These are phyloP conservation scores for Scheffersomyces illinoinensis DNA, from an alignment of 1,139 yeast genomes.

Conservation along the genomic window DNA sequence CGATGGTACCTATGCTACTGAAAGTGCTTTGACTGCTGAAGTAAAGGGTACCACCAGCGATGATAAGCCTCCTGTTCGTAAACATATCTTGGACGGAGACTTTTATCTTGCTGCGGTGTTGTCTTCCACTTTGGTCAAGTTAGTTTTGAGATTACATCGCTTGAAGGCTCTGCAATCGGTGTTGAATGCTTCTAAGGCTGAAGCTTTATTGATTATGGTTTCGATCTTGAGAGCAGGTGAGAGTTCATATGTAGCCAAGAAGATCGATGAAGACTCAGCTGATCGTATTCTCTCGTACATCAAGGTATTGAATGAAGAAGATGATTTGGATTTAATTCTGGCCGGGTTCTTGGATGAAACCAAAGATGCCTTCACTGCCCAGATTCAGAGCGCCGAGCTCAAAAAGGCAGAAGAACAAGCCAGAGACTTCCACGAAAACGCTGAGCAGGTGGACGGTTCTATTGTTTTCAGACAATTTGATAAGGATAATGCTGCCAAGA, in stretches of 20 bases:
- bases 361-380: conserved; percentile 73
- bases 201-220: conserved; percentile 89
- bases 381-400: conserved; percentile 54
- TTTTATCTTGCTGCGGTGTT: conserved; percentile 89
- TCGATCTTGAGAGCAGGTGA: conserved; percentile 90
- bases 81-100: conserved; percentile 81
- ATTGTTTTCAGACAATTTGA: conserved; percentile 82
- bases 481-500: conserved; percentile 30
- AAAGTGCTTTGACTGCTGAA: conserved; percentile 72
- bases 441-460: conserved; percentile 82
- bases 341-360: conserved; percentile 86
- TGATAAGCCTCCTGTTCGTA: conserved; percentile 74
- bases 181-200: conserved; percentile 87
- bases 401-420: conserved; percentile 61
- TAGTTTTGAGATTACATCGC: conserved; percentile 75
- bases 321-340: conserved; percentile 53
- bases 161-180: conserved; percentile 55
- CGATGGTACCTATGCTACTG: conserved; percentile 98
- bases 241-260: conserved; percentile 68
- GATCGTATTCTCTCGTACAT: conserved; percentile 89
- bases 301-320: conserved; percentile 70
- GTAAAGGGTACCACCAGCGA: conserved; percentile 30
- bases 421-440: conserved; percentile 62
- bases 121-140: conserved; percentile 84
- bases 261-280: conserved; percentile 92